Percentiles rank a stretch among this genome's conserved stretches.
phyloP scores from a whole-genome alignment of 2,329 filamentous ascomycete genomes.

The Trichoderma sp. region DNA sequence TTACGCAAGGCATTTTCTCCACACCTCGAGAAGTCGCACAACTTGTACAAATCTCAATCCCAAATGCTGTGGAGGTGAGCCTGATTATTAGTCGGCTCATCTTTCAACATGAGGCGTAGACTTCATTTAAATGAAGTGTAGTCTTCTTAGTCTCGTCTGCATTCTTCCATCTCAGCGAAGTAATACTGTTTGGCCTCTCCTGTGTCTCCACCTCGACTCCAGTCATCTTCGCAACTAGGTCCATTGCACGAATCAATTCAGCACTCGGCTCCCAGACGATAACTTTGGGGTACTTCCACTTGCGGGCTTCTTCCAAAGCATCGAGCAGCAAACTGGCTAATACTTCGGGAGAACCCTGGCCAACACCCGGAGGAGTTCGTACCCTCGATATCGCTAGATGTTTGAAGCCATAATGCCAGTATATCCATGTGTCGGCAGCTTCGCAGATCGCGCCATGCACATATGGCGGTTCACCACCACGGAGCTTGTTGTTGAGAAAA shows the following conservation, averaged over 20 bases:
- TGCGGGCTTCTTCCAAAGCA: constrained; percentile 7
- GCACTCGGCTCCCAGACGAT: background rate
- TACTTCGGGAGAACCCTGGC: background rate
- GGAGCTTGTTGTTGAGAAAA: background rate
- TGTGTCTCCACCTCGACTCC: background rate
- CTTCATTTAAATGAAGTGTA: background rate
- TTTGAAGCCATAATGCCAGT: constrained; percentile 3
- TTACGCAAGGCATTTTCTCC: background rate
- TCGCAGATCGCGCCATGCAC: background rate
- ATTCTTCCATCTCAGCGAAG: background rate
- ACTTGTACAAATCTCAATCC: background rate
- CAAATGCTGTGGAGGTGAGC: background rate
- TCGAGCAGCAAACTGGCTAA: background rate
- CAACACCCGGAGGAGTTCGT: background rate
- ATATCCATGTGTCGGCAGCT: constrained; percentile 1
- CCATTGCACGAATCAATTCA: background rate
- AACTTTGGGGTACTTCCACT: background rate
- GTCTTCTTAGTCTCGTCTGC: constrained; percentile 1
- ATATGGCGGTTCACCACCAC: background rate
- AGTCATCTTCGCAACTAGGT: background rate
- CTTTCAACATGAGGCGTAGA: background rate
- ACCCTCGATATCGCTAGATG: background rate
- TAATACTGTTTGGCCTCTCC: background rate
- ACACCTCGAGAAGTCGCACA: background rate
- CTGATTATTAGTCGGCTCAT: background rate